These are phyloP conservation scores for Hibiscus tridactylites DNA, from an alignment of 345 rosid species.

Conservation along the genomic window DNA sequence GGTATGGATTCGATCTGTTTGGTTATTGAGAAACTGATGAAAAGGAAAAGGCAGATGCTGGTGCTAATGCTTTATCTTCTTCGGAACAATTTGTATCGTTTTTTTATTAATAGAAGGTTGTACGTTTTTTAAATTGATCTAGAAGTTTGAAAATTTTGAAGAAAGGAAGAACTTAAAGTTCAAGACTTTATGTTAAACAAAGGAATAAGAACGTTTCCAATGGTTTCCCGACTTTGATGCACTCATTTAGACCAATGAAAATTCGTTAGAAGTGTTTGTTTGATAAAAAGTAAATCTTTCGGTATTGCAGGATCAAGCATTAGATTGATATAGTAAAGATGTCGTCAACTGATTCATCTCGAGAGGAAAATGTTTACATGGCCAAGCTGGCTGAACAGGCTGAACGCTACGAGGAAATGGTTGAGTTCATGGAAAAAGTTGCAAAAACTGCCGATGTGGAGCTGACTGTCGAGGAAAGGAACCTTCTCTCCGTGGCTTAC, in stretches of 20 bases:
- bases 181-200: neutral
- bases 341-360: constrained; percentile 58
- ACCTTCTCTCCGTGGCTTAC: constrained; percentile 92
- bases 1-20: neutral
- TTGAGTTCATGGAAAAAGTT: constrained; percentile 93
- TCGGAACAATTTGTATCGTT: neutral
- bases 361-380: constrained; percentile 88
- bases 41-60: neutral
- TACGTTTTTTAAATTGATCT: neutral
- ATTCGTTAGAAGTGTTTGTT: neutral
- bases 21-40: neutral
- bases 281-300: neutral
- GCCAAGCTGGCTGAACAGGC: constrained; percentile 98
- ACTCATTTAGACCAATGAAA: neutral
- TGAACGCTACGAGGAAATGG: constrained; percentile 99
- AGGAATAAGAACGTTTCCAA: neutral
- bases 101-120: neutral
- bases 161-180: neutral
- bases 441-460: constrained; percentile 70
- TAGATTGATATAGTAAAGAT: constrained; percentile 33
- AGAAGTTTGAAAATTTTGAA: neutral
- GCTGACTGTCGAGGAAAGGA: constrained; percentile 89
- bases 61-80: neutral
- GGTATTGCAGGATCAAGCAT: constrained; percentile 12
- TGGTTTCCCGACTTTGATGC: neutral